These are phyloP conservation scores for Daldinia childiae DNA, from an alignment of 495 filamentous ascomycete genomes.

Conservation along the genomic window DNA sequence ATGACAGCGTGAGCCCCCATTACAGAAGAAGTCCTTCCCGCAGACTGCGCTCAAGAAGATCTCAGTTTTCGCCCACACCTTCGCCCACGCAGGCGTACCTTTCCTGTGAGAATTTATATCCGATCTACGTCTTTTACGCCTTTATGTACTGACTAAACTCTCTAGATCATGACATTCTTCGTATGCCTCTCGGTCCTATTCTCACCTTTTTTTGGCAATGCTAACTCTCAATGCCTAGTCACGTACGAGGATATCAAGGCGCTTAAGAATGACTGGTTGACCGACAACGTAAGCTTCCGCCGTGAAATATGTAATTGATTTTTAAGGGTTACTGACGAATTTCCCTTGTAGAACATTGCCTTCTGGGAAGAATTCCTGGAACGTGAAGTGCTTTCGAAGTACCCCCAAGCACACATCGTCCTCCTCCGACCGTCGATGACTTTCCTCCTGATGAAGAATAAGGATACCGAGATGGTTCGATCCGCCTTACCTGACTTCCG, in stretches of 20 bases:
- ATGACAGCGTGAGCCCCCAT: slow-evolving; percentile 44
- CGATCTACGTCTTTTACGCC: neutral
- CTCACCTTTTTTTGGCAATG: slow-evolving; percentile 10
- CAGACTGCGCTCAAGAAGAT: slow-evolving; percentile 39
- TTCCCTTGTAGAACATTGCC: slow-evolving; percentile 72
- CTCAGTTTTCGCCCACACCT: slow-evolving; percentile 45
- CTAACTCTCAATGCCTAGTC: slow-evolving; percentile 42
- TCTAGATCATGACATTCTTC: slow-evolving; percentile 56
- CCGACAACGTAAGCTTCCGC: slow-evolving; percentile 81
- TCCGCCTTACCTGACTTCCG: slow-evolving; percentile 81
- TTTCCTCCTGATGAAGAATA: slow-evolving; percentile 88
- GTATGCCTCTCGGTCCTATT: slow-evolving; percentile 43
- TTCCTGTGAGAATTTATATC: slow-evolving; percentile 49
- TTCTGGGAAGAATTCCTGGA: slow-evolving; percentile 99
- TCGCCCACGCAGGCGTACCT: slow-evolving; percentile 52
- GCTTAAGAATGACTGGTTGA: slow-evolving; percentile 94
- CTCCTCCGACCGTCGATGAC: slow-evolving; percentile 94
- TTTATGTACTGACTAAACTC: slow-evolving; percentile 7
- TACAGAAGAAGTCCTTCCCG: slow-evolving; percentile 21
- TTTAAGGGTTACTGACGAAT: slow-evolving; percentile 19
- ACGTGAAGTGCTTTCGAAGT: slow-evolving; percentile 79
- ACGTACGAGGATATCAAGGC: slow-evolving; percentile 81
- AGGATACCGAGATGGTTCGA: slow-evolving; percentile 76
- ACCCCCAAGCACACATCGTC: slow-evolving; percentile 82
- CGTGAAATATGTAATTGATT: slow-evolving; percentile 6